A percentile compares a stretch with the other conserved stretches of the same genome.
Conservation (phyloP, 208 protist species). For the Trypanosoma avium region DNA sequence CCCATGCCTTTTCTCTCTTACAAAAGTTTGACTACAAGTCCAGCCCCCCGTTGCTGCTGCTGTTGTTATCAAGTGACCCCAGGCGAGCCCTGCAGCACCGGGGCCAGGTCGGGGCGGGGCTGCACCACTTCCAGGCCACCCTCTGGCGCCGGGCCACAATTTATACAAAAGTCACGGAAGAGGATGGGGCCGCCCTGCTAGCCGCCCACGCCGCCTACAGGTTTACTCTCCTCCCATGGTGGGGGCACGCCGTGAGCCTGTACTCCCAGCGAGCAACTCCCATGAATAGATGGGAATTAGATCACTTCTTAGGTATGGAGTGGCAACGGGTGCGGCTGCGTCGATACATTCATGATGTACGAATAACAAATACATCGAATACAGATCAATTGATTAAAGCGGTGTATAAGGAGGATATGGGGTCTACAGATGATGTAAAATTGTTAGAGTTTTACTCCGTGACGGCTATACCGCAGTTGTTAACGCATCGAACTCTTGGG, state of each 20-base stretch:
- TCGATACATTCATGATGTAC: conserved; percentile 25
- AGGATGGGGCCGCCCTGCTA: conserved; percentile 22
- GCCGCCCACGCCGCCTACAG: conserved; percentile 29
- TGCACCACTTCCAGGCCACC: conserved; percentile 13
- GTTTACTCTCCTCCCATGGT: conserved; percentile 33
- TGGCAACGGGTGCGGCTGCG: conserved; percentile 31
- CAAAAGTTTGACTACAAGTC: not conserved
- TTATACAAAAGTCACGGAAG: conserved; percentile 19
- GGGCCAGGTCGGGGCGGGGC: not conserved
- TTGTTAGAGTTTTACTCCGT: conserved; percentile 28
- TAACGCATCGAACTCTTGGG: not conserved
- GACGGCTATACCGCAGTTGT: conserved; percentile 30
- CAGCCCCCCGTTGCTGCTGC: not conserved
- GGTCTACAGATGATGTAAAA: conserved; percentile 21
- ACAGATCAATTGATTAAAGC: conserved; percentile 5
- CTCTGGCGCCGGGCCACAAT: not conserved
- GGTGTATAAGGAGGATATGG: conserved; percentile 11
- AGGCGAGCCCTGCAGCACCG: conserved; percentile 1
- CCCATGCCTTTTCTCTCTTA: conserved; percentile 4
- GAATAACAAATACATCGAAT: not conserved
- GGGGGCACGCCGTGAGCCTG: conserved; percentile 23
- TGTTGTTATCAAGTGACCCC: not conserved
- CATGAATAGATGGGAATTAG: conserved; percentile 31
- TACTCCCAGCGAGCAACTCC: conserved; percentile 17
- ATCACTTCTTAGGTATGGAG: conserved; percentile 31